phyloP scores from a whole-genome alignment of 495 filamentous ascomycete species.

The Letharia columbiana region DNA sequence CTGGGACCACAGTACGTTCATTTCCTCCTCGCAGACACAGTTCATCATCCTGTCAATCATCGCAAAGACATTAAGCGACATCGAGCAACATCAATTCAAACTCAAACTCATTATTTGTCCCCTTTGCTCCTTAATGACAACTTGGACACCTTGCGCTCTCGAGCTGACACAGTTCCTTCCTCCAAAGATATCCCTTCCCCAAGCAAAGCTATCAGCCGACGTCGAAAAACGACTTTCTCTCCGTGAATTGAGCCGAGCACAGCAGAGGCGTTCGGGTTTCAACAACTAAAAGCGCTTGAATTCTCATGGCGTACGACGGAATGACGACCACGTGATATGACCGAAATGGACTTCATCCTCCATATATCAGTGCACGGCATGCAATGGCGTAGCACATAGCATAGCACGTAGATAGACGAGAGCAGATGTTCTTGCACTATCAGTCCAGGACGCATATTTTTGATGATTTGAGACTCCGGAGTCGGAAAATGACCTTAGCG shows the following conservation, averaged over 20 bases:
- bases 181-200: slow-evolving; percentile 65
- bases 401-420: slow-evolving; percentile 5
- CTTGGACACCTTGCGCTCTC: slow-evolving; percentile 8
- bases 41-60: not conserved
- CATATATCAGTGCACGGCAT: slow-evolving; percentile 13
- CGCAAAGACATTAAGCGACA: not conserved
- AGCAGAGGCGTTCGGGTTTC: slow-evolving; percentile 26
- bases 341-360: slow-evolving; percentile 25
- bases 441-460: not conserved
- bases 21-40: not conserved
- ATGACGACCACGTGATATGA: slow-evolving; percentile 11
- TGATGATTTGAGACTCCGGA: not conserved
- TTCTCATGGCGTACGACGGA: slow-evolving; percentile 16
- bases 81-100: not conserved
- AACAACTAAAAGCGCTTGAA: slow-evolving; percentile 28
- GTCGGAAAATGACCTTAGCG: slow-evolving; percentile 1
- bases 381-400: slow-evolving; percentile 9
- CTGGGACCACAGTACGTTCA: slow-evolving; percentile 83
- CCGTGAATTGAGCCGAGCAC: slow-evolving; percentile 7
- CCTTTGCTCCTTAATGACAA: not conserved
- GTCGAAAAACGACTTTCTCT: slow-evolving; percentile 3
- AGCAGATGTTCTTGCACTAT: slow-evolving; percentile 9
- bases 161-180: slow-evolving; percentile 8
- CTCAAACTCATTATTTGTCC: not conserved
- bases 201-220: slow-evolving; percentile 61